These are phyloP conservation scores for Taxillus chinensis DNA, from an alignment of 164 flowering plant genomes.

Conservation along the genomic window DNA sequence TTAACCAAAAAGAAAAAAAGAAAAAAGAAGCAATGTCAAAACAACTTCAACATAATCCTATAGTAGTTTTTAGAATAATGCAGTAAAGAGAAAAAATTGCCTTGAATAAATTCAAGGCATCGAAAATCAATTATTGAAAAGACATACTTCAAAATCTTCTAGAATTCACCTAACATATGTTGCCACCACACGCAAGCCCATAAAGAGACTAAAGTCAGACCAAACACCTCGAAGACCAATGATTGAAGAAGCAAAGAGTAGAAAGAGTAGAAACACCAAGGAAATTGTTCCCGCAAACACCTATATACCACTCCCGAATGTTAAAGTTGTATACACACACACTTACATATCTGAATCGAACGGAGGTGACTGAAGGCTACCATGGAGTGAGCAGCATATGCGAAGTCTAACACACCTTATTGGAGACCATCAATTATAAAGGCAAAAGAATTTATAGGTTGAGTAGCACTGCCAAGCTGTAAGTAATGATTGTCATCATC, in stretches of 20 bases:
- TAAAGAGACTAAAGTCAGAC: conserved; percentile 74
- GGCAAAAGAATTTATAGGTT: conserved; percentile 82
- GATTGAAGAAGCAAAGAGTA: conserved; percentile 44
- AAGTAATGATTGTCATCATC: conserved; percentile 11
- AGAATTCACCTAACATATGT: conserved; percentile 63
- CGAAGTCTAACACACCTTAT: conserved; percentile 85
- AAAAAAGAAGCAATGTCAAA: background rate
- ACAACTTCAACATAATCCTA: background rate
- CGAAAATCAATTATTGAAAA: too few species aligned
- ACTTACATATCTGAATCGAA: background rate
- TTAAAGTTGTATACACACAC: background rate
- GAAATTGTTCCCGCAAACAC: conserved; percentile 68
- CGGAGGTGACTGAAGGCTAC: conserved; percentile 20
- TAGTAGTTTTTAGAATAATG: too few species aligned
- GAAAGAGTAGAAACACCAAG: conserved; percentile 58
- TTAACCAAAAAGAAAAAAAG: background rate
- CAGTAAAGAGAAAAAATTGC: too few species aligned
- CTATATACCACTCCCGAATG: conserved; percentile 31
- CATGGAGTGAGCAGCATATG: conserved; percentile 78
- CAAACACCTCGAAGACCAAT: conserved; percentile 86
- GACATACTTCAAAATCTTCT: too few species aligned
- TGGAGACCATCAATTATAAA: conserved; percentile 89
- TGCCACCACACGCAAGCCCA: conserved; percentile 69
- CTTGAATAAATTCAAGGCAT: too few species aligned
- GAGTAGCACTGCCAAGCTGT: conserved; percentile 88